Evolutionary conservation across 139 green algal genomes (phyloP), one percentile per base, ranked within the genome.

Genomic region (Picochlorum sp.): DNA sequence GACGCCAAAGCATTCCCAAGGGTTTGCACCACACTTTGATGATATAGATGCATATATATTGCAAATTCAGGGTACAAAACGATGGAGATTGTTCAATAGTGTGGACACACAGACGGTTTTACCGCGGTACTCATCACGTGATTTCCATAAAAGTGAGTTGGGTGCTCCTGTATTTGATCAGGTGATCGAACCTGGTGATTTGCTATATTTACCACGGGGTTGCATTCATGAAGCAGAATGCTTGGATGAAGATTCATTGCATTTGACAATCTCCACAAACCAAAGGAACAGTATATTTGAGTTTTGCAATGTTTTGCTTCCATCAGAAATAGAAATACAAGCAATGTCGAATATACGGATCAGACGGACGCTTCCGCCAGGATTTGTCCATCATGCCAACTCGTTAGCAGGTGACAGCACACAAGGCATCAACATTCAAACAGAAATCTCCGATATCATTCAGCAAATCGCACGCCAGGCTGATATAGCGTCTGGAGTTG

Each of bases 31-130:
- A 1, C 85, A 96, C 73, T 80, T 85, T 64, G 88, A 96, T 63
- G 88, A 94, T 65, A 86, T 94, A 24, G 87, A 93, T 67, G 64
- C 91, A 3, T 92, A 79, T 30, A 73, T 96, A 15, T 81, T 86
- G 60, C 87, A 95, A 78, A 83, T 87, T 11, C 59, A 86, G 69
- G 84, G 88, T 49, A 64, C 9, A 30, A 95, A 95, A 75, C 38
- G 50, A 15, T 96, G 88, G 88, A 67, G 66, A n/a, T 52, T 78
- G 31, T 45, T 74, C 44, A 45, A 30, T 16, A 63, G 55, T 60
- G 66, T 58, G 15, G 50, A 61, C 11, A 41, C 62, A 2, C 37
- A 62, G 34, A 41, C 80, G 20, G 49, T 79, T 34, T 69, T 88
- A 60, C 78, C 80, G 8, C 69, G 72, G 8, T 70, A 71, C 60